These are phyloP conservation scores for Coemansia sp. DNA, from an alignment of 192 early-diverging fungal genomes.

Conservation along the genomic window DNA sequence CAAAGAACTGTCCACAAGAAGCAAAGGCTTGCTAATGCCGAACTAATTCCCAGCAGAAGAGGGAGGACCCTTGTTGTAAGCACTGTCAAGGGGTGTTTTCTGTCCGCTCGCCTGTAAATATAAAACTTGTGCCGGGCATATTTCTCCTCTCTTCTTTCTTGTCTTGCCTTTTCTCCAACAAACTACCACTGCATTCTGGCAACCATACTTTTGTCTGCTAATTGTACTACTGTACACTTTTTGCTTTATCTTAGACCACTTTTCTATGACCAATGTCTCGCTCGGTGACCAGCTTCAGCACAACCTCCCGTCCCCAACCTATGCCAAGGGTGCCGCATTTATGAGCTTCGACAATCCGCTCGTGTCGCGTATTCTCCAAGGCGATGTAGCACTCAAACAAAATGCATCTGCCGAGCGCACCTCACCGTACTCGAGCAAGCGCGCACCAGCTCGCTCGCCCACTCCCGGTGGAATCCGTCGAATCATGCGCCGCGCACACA, in stretches of 20 bases:
- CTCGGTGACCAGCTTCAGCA: conserved; percentile 14
- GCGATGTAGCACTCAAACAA: conserved; percentile 1
- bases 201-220: background rate
- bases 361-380: conserved; percentile 19
- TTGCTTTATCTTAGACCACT: background rate
- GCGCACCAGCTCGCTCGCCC: conserved; percentile 10
- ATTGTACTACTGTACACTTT: background rate
- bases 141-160: background rate
- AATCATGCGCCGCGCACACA: conserved; percentile 44
- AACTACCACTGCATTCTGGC: background rate
- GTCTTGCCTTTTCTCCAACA: background rate
- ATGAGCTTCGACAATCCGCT: conserved; percentile 14
- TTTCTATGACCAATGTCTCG: conserved; percentile 10
- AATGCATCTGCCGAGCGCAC: background rate
- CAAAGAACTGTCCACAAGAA: background rate
- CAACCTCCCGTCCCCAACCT: background rate
- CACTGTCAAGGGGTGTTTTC: background rate
- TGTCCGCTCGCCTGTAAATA: background rate
- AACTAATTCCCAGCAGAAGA: background rate
- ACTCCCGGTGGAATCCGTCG: conserved; percentile 32
- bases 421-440: background rate
- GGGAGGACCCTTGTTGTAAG: background rate
- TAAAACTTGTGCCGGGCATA: background rate
- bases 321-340: background rate
- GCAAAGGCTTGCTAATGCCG: background rate